Evolutionary conservation across 257 asterid species (phyloP), one percentile per base, ranked within the genome.

Genomic region (Salvia hispanica): DNA sequence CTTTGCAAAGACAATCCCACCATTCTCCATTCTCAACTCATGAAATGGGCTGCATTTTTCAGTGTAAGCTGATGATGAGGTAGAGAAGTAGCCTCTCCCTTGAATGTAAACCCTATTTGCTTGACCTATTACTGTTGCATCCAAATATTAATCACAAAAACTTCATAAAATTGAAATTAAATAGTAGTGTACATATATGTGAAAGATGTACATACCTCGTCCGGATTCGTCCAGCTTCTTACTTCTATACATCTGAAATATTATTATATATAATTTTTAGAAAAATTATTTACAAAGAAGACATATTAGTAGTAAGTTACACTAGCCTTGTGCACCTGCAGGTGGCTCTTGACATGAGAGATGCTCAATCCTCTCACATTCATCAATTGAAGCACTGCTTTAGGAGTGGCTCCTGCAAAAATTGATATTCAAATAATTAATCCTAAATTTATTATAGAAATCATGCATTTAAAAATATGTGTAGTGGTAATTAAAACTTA

Each of bases 311-410:
- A 7, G 31, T 25, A 25, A 1, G 31, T 25, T 25, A 34, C 34
- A 47, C 51, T 7, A 33, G 64, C 47, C 47, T 55, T 37, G 34
- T 64, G 28, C 77, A 92, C 97, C 97, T 93, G 99, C 56, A 93
- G 78, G 77, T 93, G 99, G 74, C 99, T 93, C 78, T 93, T 93
- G 64, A 93, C 96, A 75, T 93, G 99, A 42, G 97, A 89, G 64
- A 93, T 92, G 83, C 89, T 86, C 11, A 92, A 85, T 4, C 98
- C 98, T 72, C 84, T 84, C 37, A 84, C 91, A 57, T 88, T 88
- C 98, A 92, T 92, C 83, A 90, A 36, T 62, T 92, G 97, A 62
- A 92, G 98, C 70, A 92, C 95, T 40, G 89, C 83, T 82, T 92
- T 90, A 0, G 99, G 99, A 45, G 99, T 93, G 31, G 99, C 99